These are phyloP conservation scores for Mycena vulgaris DNA, from an alignment of 768 basidiomycete species.

Conservation along the genomic window DNA sequence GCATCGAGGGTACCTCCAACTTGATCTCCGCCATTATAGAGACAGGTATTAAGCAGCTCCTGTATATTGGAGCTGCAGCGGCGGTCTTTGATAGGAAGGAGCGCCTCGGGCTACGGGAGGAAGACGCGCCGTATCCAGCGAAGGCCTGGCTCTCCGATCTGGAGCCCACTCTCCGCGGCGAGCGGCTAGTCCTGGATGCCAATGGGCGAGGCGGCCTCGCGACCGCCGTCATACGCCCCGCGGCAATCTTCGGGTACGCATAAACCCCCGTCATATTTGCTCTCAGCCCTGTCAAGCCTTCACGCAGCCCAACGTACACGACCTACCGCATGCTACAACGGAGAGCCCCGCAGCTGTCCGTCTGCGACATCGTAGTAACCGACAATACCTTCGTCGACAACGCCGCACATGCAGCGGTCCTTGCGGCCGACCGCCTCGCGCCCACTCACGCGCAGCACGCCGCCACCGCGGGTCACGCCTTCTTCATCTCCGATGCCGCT, in stretches of 20 bases:
- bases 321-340: conserved; percentile 55
- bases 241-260: conserved; percentile 17
- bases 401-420: conserved; percentile 67
- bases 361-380: conserved; percentile 64
- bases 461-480: conserved; percentile 65
- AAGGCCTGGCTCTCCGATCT: not conserved
- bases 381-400: conserved; percentile 72
- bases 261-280: not conserved
- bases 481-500: conserved; percentile 70
- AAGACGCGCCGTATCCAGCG: conserved; percentile 9
- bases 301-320: conserved; percentile 50
- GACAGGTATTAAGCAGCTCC: conserved; percentile 4
- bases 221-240: conserved; percentile 29
- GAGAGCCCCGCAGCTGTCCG: not conserved
- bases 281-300: conserved; percentile 25
- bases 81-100: conserved; percentile 20
- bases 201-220: conserved; percentile 10
- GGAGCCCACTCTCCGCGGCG: not conserved
- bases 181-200: conserved; percentile 16
- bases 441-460: conserved; percentile 52
- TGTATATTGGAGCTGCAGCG: conserved; percentile 10
- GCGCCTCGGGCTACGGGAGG: conserved; percentile 11
- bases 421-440: conserved; percentile 64
- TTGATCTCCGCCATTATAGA: conserved; percentile 3
- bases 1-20: conserved; percentile 21